Conservation (phyloP, 805 yeast species). For the Candida hungchunana region DNA sequence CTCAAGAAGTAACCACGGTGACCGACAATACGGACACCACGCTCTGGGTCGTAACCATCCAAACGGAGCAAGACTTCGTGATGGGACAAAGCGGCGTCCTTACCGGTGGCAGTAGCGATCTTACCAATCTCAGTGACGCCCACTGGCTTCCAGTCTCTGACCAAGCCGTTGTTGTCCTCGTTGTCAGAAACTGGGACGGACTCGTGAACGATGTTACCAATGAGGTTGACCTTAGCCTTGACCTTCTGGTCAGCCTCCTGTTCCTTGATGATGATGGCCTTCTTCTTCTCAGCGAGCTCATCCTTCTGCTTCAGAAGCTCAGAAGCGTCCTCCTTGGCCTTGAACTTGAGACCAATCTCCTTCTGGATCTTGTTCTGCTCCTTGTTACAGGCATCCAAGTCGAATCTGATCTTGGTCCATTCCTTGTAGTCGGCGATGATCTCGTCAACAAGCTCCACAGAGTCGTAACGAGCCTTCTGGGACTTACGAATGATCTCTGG, state of each 20-base stretch:
- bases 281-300: constrained; percentile 63
- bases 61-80: constrained; percentile 91
- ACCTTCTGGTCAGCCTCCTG: constrained; percentile 73
- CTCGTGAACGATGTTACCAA: constrained; percentile 94
- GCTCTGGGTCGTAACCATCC: constrained; percentile 98
- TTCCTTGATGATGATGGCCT: constrained; percentile 60
- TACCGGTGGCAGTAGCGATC: constrained; percentile 73
- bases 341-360: constrained; percentile 87
- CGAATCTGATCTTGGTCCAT: constrained; percentile 89
- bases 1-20: constrained; percentile 98
- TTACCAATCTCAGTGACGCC: constrained; percentile 54
- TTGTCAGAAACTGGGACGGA: constrained; percentile 82
- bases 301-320: constrained; percentile 83
- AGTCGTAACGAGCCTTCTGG: constrained; percentile 90
- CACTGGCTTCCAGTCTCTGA: constrained; percentile 84
- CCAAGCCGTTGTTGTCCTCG: constrained; percentile 87
- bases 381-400: constrained; percentile 87
- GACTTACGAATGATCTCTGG: constrained; percentile 85
- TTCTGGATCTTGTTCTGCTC: constrained; percentile 85
- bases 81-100: constrained; percentile 79
- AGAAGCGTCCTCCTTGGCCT: constrained; percentile 90
- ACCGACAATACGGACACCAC: constrained; percentile 96
- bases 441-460: constrained; percentile 94
- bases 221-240: constrained; percentile 76
- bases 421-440: constrained; percentile 85